Evolutionary conservation across 345 rosid genomes (phyloP), one percentile per base, ranked within the genome.

Genomic region (Melaleuca quinquenervia): DNA sequence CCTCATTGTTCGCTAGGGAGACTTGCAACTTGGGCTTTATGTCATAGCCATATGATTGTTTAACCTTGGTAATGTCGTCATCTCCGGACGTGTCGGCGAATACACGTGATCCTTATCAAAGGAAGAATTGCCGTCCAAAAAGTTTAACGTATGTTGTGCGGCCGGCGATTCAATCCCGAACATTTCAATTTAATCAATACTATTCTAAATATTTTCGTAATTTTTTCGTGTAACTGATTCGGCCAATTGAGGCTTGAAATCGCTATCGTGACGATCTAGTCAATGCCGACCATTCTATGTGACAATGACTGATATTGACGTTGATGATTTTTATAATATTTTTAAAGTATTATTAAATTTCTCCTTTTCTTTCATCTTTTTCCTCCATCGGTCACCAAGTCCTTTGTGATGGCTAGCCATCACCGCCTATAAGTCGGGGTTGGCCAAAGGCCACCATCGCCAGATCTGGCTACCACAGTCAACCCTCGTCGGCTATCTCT

Each of bases 261-360:
- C 0, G 1, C 1, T 7, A 8, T 7, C 21, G 9, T 29, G 36
- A 2, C 3, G 1, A 0, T 2, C 20, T 11, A 32, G 8, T 16
- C 2, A 16, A 1, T 20, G 10, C 0, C 12, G 0, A 2, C 1
- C 11, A 16, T 64, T 0, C 3, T 21, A 32, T 11, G 0, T 32
- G 10, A 0, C 5, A 64, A 64, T 3, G 45, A 3, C 0, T 5
- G 5, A 64, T 0, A 6, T 5, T 32, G 8, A 64, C 1, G 1
- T 18, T 9, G 6, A 32, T 0, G 2, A 5, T 64, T 64, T 32
- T 64, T 15, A 2, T 7, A 64, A 32, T 64, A 41, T 64, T 64
- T 64, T 27, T 64, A 6, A 14, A 58, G 14, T 32, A 29, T 1
- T 15, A 2, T 41, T 41, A 41, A 15, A 0, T 7, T 29, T 64